A percentile compares a stretch with the other conserved stretches of the same genome.
These are phyloP conservation scores for Cladophialophora chaetospira DNA, from an alignment of 2,329 filamentous ascomycete species.

Conservation along the genomic window DNA sequence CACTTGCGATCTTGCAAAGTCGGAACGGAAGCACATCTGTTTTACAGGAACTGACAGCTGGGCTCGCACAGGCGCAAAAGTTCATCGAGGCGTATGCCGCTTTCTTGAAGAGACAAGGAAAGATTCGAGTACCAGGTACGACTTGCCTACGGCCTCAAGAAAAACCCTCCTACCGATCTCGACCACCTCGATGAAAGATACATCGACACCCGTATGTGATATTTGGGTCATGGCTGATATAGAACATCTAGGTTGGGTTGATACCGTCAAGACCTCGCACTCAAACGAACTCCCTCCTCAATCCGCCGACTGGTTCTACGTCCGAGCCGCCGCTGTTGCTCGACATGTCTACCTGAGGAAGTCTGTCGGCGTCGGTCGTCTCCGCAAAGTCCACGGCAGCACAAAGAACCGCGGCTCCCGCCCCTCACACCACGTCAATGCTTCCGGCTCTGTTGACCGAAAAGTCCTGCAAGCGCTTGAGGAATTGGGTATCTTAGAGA, in stretches of 20 bases:
- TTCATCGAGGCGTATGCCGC: constrained; percentile 69
- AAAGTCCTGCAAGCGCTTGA: constrained; percentile 96
- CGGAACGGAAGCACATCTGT: background rate
- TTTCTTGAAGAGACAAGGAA: constrained; percentile 72
- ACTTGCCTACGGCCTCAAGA: too few relatives aligned
- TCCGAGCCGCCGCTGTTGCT: constrained; percentile 90
- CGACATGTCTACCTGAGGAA: constrained; percentile 99
- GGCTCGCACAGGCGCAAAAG: constrained; percentile 59
- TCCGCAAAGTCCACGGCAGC: constrained; percentile 93
- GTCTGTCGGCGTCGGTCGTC: constrained; percentile 96
- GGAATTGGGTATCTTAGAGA: constrained; percentile 98
- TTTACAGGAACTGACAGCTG: background rate
- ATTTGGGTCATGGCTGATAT: constrained; percentile 15
- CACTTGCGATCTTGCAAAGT: background rate
- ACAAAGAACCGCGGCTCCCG: constrained; percentile 95
- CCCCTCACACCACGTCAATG: constrained; percentile 93
- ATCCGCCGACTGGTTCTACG: constrained; percentile 93
- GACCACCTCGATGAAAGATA: background rate
- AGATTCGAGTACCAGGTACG: constrained; percentile 69
- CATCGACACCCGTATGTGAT: background rate
- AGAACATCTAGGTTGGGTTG: constrained; percentile 77
- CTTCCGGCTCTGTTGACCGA: constrained; percentile 92
- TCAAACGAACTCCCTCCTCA: constrained; percentile 98
- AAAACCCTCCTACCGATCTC: too few relatives aligned
- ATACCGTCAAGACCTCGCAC: constrained; percentile 97